A percentile compares a stretch with the other conserved stretches of the same genome.
Evolutionary conservation across 352 stramenopile genomes (phyloP).

Genomic region (Globisporangium heterothallicum): DNA sequence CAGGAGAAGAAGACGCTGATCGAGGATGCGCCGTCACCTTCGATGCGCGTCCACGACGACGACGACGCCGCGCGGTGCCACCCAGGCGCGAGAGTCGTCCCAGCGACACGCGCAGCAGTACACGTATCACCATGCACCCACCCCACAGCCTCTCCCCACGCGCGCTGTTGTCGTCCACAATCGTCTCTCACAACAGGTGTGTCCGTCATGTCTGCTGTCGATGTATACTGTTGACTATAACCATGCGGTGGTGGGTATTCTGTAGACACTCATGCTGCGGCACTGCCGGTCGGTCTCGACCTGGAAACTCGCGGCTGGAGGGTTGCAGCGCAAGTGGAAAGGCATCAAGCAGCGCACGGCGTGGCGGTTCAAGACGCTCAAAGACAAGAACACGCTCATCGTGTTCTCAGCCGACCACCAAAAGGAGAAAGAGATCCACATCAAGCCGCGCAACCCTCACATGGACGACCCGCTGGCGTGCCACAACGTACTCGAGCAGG

Average conservation of each 20-base stretch:
- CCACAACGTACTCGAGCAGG: conserved; percentile 64
- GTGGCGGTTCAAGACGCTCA: conserved; percentile 79
- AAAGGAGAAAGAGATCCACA: conserved; percentile 64
- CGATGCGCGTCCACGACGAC: not conserved
- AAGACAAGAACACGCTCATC: conserved; percentile 63
- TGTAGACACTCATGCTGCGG: not conserved
- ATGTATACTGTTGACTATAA: no score
- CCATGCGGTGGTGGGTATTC: no score
- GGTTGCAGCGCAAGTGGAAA: conserved; percentile 78
- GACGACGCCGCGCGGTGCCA: no score
- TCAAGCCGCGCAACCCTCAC: conserved; percentile 44
- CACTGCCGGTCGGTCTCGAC: conserved; percentile 42
- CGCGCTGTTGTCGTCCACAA: no score
- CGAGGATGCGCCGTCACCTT: conserved; percentile 7
- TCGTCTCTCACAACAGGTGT: no score
- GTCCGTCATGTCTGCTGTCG: no score
- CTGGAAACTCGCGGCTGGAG: conserved; percentile 67
- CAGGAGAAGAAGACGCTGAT: not conserved
- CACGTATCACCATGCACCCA: no score
- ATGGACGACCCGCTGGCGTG: conserved; percentile 62
- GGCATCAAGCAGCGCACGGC: conserved; percentile 76
- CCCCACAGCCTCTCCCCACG: no score
- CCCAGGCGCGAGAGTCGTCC: not conserved
- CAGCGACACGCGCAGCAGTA: not conserved
- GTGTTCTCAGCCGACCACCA: conserved; percentile 70